Conservation (phyloP, 78 protist species). For the Dictyostelium citrinum region DNA sequence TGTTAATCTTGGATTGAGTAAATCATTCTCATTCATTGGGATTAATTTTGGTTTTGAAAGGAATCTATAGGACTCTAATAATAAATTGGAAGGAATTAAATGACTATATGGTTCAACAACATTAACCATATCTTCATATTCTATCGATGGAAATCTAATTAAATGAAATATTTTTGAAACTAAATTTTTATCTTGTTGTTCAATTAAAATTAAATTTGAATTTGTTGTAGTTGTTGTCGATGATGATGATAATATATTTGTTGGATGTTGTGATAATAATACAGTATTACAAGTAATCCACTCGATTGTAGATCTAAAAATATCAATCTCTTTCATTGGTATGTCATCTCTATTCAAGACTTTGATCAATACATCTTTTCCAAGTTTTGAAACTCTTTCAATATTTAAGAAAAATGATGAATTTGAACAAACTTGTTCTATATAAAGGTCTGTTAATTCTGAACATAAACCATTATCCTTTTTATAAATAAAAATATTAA, state of each 20-base stretch:
- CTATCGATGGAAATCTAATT: conserved; percentile 63
- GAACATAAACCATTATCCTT: conserved; percentile 18
- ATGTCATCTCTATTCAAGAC: conserved; percentile 22
- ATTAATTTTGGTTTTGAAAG: conserved; percentile 48
- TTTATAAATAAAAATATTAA: too few relatives aligned
- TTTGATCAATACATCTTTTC: conserved; percentile 19
- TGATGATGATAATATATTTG: background rate
- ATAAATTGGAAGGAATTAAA: conserved; percentile 5
- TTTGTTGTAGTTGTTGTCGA: background rate
- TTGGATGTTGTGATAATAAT: background rate
- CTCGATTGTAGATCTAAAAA: conserved; percentile 45
- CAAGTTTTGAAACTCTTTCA: conserved; percentile 46
- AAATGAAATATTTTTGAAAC: background rate
- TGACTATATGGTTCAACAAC: conserved; percentile 13
- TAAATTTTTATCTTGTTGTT: background rate
- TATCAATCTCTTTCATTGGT: conserved; percentile 24
- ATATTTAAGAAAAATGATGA: conserved; percentile 21
- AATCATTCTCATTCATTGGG: background rate
- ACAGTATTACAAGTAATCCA: conserved; percentile 26
- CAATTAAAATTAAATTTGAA: background rate
- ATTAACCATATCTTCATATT: conserved; percentile 24
- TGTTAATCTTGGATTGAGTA: background rate
- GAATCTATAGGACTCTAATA: conserved; percentile 45
- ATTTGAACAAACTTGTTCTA: conserved; percentile 32
- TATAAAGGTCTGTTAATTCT: conserved; percentile 37